phyloP scores from a whole-genome alignment of 306 rosid species.

The Fragaria ananassa region DNA sequence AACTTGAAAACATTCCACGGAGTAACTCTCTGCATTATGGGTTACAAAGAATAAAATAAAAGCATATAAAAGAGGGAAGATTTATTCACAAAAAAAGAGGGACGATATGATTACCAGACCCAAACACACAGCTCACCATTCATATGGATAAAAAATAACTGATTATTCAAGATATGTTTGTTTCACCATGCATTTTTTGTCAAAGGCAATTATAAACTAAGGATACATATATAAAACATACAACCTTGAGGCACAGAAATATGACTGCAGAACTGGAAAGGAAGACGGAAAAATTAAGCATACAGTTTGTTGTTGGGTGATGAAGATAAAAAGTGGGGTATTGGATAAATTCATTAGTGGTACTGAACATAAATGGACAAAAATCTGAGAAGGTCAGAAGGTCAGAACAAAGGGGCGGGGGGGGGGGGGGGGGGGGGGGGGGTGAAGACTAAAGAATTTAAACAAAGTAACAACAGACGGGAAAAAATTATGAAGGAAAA shows the following conservation, averaged over 20 bases:
- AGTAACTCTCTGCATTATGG: constrained; percentile 70
- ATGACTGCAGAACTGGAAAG: background rate
- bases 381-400: background rate
- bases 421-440: background rate
- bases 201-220: background rate
- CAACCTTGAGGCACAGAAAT: background rate
- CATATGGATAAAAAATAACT: background rate
- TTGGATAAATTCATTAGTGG: background rate
- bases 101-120: background rate
- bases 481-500: background rate
- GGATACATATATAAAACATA: background rate
- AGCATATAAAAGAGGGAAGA: background rate
- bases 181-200: background rate
- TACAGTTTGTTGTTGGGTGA: background rate
- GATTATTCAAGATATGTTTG: background rate
- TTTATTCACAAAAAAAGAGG: background rate
- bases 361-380: background rate
- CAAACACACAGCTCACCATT: background rate
- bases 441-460: background rate
- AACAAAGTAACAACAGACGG: background rate
- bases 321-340: background rate
- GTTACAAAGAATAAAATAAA: constrained; percentile 18
- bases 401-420: background rate
- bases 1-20: constrained; percentile 74
- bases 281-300: background rate